These are phyloP conservation scores for Penicillium mononematosum DNA, from an alignment of 495 filamentous ascomycete species.

Conservation along the genomic window DNA sequence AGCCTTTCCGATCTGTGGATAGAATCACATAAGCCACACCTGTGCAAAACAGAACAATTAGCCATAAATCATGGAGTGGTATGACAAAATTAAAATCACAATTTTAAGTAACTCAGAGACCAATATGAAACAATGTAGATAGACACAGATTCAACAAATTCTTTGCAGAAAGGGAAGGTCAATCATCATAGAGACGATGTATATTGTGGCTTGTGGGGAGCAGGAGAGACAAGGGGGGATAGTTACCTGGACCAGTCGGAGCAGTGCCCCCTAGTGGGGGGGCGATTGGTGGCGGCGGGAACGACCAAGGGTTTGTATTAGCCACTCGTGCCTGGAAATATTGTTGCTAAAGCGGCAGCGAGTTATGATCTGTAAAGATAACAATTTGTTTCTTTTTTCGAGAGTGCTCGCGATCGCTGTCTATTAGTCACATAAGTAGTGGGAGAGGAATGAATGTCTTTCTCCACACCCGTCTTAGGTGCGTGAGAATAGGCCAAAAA, in stretches of 20 bases:
- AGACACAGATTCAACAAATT: constrained; percentile 19
- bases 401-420: background rate
- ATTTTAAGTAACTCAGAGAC: constrained; percentile 20
- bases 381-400: background rate
- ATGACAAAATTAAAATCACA: background rate
- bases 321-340: background rate
- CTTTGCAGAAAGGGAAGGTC: constrained; percentile 26
- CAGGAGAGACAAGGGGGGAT: background rate
- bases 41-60: background rate
- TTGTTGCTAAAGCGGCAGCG: background rate
- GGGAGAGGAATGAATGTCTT: background rate
- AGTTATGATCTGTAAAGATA: background rate
- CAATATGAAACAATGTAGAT: constrained; percentile 26
- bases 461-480: background rate
- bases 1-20: too few relatives aligned
- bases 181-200: constrained; percentile 17
- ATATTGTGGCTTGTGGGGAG: background rate
- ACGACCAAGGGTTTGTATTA: background rate
- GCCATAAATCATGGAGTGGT: background rate
- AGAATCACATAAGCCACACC: background rate
- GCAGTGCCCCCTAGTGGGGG: constrained; percentile 8
- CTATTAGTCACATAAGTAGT: background rate
- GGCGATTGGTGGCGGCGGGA: constrained; percentile 3
- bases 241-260: constrained; percentile 16
- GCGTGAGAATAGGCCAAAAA: background rate